These are phyloP conservation scores for Tulasnella sp. DNA, from an alignment of 768 basidiomycete genomes.

Conservation along the genomic window DNA sequence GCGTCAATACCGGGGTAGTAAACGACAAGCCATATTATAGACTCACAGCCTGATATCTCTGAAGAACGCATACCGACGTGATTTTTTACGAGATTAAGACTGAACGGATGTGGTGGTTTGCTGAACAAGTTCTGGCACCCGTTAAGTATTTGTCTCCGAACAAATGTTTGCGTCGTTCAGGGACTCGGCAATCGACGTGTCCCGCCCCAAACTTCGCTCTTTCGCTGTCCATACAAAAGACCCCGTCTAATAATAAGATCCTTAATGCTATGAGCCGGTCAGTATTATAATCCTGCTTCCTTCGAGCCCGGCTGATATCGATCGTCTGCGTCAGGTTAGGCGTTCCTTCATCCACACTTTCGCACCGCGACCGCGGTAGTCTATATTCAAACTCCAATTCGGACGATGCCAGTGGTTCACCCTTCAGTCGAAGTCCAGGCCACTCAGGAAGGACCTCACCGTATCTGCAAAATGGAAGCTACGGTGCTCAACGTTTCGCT, in stretches of 20 bases:
- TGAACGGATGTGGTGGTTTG: neutral
- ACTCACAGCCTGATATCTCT: neutral
- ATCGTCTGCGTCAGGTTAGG: slow-evolving; percentile 6
- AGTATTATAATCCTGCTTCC: neutral
- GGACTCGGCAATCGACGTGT: neutral
- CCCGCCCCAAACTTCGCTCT: neutral
- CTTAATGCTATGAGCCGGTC: slow-evolving; percentile 17
- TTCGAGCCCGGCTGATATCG: neutral
- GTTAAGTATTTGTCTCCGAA: neutral
- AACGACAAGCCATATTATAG: neutral
- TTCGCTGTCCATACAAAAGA: neutral
- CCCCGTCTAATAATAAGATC: neutral
- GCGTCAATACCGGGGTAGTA: neutral
- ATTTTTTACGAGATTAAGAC: neutral
- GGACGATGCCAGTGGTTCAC: neutral
- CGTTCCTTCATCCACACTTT: slow-evolving; percentile 14
- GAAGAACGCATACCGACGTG: neutral
- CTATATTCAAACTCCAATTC: neutral
- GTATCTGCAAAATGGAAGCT: neutral
- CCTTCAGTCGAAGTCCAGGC: neutral
- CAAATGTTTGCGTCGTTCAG: neutral
- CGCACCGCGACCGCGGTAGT: slow-evolving; percentile 12
- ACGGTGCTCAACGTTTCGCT: slow-evolving; percentile 48
- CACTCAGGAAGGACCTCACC: slow-evolving; percentile 16
- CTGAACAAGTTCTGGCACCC: neutral